Evolutionary conservation across 139 green algal species (phyloP), one percentile per base, ranked within the genome.

Genomic region (Medakamo hakoo): DNA sequence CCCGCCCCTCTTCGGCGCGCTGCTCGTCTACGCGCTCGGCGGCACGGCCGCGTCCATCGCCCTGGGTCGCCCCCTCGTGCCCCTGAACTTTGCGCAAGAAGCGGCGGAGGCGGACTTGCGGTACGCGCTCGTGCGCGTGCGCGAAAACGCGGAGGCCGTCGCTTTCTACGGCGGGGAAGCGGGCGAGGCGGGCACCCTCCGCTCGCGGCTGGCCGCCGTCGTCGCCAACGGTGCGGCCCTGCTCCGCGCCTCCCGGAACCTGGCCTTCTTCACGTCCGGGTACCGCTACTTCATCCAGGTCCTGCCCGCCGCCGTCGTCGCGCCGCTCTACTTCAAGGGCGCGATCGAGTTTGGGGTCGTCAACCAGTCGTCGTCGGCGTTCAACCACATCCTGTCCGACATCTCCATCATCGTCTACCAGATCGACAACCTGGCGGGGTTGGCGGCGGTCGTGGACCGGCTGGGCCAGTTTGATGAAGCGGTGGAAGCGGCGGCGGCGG

Each of bases 341-440:
- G 84, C 96, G 71, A 96, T 98, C 60, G 92, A 96, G 69, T 96
- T 98, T 82, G 92, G 92, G 16, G 92, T 98, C 25, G 89, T 98
- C 80, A 98, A 92, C 68, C 92, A 98, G 80, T 89, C 76, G 68
- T 79, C 82, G 21, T 86, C 76, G 4, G 92, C 92, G 1, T 98
- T 98, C 84, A 95, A 87, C 70, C 92, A 98, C 82, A 90, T 98
- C 57, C 73, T 98, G 3, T 74, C 69, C 25, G 92, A 98, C 68
- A 76, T 98, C 20, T 95, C 86, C 0, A 68, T 98, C 16, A 80
- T 98, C 32, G 91, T 98, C 3, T 98, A 94, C 66, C 82, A 82
- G 67, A 91, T 98, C 63, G 83, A 97, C 68, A 63, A 81, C 22
- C 72, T 97, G 14, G 86, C 88, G 1, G 78, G 82, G 30, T 97